phyloP scores from a whole-genome alignment of 2,329 filamentous ascomycete genomes.

The Cladosporium sp. region DNA sequence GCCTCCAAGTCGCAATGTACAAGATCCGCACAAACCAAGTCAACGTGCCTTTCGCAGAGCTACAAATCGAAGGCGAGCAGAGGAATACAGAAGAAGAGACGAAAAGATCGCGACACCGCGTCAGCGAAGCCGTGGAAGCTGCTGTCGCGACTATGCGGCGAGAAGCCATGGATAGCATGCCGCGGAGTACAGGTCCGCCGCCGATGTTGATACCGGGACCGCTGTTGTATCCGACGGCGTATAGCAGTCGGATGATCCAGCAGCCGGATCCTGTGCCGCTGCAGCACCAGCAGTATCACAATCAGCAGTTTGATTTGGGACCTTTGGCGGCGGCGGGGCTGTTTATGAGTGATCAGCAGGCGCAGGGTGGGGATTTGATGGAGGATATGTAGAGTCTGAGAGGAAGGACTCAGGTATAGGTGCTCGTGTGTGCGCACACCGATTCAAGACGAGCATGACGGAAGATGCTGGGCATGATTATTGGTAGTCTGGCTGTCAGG shows the following conservation, averaged over 20 bases:
- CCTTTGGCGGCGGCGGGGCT: not conserved
- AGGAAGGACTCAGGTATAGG: not conserved
- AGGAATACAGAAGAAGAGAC: constrained; percentile 24
- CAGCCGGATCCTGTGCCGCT: not conserved
- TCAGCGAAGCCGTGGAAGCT: constrained; percentile 27
- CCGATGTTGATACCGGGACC: constrained; percentile 38
- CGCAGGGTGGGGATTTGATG: not conserved
- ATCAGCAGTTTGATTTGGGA: not conserved
- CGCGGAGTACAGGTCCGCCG: not conserved
- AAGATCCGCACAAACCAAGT: constrained; percentile 74
- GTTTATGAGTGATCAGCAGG: constrained; percentile 7
- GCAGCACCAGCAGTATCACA: not conserved
- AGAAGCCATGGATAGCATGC: constrained; percentile 23
- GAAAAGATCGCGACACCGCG: not conserved
- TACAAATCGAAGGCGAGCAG: constrained; percentile 40
- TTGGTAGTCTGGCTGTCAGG: not conserved
- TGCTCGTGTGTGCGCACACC: too few species aligned
- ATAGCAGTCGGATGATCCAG: constrained; percentile 41
- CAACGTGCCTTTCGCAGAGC: constrained; percentile 61
- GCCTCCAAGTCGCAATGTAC: constrained; percentile 71
- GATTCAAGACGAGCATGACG: too few species aligned
- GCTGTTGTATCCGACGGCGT: constrained; percentile 40
- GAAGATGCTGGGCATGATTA: not conserved
- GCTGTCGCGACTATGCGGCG: constrained; percentile 29
- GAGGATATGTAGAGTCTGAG: not conserved